Evolutionary conservation across 331 rosid species (phyloP).

Genomic region (Pyracantha coccinea): DNA sequence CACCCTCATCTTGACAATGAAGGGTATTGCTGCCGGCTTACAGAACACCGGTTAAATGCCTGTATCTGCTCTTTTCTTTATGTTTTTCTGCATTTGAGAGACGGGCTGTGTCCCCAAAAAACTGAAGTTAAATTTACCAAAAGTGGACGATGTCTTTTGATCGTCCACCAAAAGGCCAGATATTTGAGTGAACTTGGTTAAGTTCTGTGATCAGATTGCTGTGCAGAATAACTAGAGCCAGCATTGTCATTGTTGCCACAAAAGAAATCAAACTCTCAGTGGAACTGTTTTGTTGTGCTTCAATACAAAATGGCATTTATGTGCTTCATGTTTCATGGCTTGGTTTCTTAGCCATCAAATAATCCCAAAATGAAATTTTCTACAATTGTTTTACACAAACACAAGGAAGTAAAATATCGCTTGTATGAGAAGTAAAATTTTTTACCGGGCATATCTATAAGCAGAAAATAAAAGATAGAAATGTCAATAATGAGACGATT

Average conservation of each 20-base stretch:
- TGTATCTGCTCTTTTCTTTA: not conserved
- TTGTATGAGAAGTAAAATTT: too few relatives aligned
- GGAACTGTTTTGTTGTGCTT: conserved; percentile 24
- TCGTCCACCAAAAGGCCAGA: conserved; percentile 14
- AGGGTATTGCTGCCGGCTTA: conserved; percentile 99
- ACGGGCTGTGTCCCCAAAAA: conserved; percentile 5
- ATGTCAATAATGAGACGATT: too few relatives aligned
- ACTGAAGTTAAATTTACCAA: conserved; percentile 17
- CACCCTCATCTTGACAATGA: conserved; percentile 96
- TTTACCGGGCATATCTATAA: too few relatives aligned
- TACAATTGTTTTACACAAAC: too few relatives aligned
- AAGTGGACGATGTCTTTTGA: conserved; percentile 30
- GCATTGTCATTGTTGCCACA: conserved; percentile 1
- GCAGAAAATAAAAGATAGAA: too few relatives aligned
- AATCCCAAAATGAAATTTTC: not conserved
- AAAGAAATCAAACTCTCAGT: conserved; percentile 11
- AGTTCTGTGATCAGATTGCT: conserved; percentile 8
- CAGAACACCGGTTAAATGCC: conserved; percentile 92
- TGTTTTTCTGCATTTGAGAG: not conserved
- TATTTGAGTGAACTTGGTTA: conserved; percentile 8
- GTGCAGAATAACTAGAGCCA: conserved; percentile 15
- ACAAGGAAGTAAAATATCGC: too few relatives aligned
- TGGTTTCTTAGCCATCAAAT: not conserved
- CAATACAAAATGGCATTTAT: not conserved
- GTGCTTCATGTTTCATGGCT: not conserved